Evolutionary conservation across 805 yeast genomes (phyloP).

Genomic region (Myxozyma vanderwaltii): DNA sequence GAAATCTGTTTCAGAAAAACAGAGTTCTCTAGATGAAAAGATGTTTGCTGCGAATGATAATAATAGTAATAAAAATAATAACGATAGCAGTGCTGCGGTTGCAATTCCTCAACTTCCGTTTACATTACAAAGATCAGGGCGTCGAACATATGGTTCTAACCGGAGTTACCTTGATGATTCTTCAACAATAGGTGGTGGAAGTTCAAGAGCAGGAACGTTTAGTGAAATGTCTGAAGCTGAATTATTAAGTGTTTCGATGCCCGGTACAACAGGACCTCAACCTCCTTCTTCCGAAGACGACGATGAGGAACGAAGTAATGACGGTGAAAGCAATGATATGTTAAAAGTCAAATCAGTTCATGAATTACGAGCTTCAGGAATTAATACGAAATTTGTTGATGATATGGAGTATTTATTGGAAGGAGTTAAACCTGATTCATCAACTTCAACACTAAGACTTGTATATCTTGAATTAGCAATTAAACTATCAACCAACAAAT

Average conservation of each 20-base stretch:
- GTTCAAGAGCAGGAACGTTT: constrained; percentile 4
- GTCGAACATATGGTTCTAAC: constrained; percentile 26
- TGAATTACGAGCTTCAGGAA: constrained; percentile 35
- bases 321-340: constrained; percentile 4
- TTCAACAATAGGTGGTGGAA: neutral
- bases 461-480: constrained; percentile 28
- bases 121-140: constrained; percentile 7
- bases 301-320: constrained; percentile 10
- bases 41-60: neutral
- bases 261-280: neutral
- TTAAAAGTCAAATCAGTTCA: constrained; percentile 29
- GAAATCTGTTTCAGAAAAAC: neutral
- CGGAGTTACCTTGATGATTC: constrained; percentile 28
- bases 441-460: constrained; percentile 11
- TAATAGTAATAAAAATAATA: neutral
- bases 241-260: neutral
- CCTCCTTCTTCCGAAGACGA: neutral
- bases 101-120: too few relatives aligned
- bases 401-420: constrained; percentile 36
- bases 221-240: constrained; percentile 21
- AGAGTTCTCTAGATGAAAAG: neutral
- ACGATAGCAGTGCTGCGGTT: too few relatives aligned
- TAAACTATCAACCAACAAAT: constrained; percentile 23
- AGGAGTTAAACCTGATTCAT: constrained; percentile 17
- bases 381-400: constrained; percentile 31